These are phyloP conservation scores for Aspergillus sparsus DNA, from an alignment of 495 filamentous ascomycete species.

Conservation along the genomic window DNA sequence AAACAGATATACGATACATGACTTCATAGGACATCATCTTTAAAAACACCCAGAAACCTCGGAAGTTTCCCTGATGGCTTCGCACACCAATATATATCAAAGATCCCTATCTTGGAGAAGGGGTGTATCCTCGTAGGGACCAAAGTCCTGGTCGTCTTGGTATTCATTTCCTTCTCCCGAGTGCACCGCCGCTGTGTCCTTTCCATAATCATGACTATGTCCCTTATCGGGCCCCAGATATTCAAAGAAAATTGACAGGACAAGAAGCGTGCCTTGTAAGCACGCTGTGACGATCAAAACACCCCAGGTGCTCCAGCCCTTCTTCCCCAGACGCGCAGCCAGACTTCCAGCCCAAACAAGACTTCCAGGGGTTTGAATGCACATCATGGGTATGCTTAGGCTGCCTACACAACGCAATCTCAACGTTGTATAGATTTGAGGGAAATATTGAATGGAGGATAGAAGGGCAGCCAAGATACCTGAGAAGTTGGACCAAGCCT, in stretches of 20 bases:
- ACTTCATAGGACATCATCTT: too few relatives aligned
- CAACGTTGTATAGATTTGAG: constrained; percentile 92
- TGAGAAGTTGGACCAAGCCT: constrained; percentile 78
- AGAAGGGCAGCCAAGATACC: constrained; percentile 77
- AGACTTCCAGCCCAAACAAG: constrained; percentile 87
- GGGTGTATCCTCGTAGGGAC: constrained; percentile 45
- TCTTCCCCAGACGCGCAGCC: constrained; percentile 72
- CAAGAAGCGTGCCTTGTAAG: constrained; percentile 81
- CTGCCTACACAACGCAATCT: constrained; percentile 79
- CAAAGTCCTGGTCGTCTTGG: constrained; percentile 24
- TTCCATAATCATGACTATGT: constrained; percentile 32
- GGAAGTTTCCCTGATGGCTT: too few relatives aligned
- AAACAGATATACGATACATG: not conserved
- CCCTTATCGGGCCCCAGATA: constrained; percentile 42
- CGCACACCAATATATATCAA: not conserved
- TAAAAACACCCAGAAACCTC: too few relatives aligned
- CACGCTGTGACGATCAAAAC: constrained; percentile 81
- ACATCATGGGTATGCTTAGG: constrained; percentile 97
- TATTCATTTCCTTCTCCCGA: constrained; percentile 28
- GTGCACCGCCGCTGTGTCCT: constrained; percentile 38
- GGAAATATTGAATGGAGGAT: constrained; percentile 86
- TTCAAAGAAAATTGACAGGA: constrained; percentile 80
- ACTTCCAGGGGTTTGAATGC: constrained; percentile 91
- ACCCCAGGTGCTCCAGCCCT: constrained; percentile 94
- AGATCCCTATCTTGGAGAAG: constrained; percentile 32